Percentiles rank a stretch among this genome's conserved stretches.
Conservation (phyloP, 352 stramenopile species). For the Globisporangium sylvaticum region DNA sequence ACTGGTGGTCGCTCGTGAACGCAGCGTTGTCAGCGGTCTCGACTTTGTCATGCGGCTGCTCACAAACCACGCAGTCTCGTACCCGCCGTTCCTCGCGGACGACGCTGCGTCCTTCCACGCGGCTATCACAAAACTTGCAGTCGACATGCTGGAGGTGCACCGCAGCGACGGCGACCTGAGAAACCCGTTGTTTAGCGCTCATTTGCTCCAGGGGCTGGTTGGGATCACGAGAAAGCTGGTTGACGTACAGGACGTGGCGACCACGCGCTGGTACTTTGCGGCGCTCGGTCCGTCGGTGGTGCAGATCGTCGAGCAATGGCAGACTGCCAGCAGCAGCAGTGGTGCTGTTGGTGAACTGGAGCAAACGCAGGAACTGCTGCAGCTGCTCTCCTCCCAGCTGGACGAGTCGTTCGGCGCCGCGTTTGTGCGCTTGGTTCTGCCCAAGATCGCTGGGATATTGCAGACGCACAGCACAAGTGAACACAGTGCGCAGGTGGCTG, state of each 20-base stretch:
- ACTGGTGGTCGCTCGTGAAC: conserved; percentile 23
- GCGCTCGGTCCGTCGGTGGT: conserved; percentile 39
- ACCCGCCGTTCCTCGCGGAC: conserved; percentile 24
- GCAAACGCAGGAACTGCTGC: conserved; percentile 45
- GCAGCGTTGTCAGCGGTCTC: conserved; percentile 10
- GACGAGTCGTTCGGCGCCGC: conserved; percentile 34
- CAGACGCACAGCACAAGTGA: conserved; percentile 20
- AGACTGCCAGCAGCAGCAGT: conserved; percentile 9
- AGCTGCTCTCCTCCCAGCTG: conserved; percentile 42
- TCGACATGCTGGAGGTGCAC: conserved; percentile 18
- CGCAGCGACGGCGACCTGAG: conserved; percentile 19
- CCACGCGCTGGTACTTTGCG: conserved; percentile 42
- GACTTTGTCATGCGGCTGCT: conserved; percentile 39
- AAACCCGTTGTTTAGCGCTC: conserved; percentile 17
- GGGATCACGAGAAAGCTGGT: conserved; percentile 42
- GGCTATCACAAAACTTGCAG: conserved; percentile 21
- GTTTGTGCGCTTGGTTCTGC: conserved; percentile 62
- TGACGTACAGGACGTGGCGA: conserved; percentile 30
- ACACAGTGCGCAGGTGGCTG: conserved; percentile 1
- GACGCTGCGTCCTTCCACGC: conserved; percentile 38
- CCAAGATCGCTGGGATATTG: conserved; percentile 42
- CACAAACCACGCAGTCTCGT: conserved; percentile 30
- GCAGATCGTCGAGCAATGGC: conserved; percentile 14
- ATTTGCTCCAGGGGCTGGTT: conserved; percentile 34
- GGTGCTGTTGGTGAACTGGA: conserved; percentile 31